Evolutionary conservation across 2,329 filamentous ascomycete genomes (phyloP), one percentile per base, ranked within the genome.

Genomic region (Phoma sp.): DNA sequence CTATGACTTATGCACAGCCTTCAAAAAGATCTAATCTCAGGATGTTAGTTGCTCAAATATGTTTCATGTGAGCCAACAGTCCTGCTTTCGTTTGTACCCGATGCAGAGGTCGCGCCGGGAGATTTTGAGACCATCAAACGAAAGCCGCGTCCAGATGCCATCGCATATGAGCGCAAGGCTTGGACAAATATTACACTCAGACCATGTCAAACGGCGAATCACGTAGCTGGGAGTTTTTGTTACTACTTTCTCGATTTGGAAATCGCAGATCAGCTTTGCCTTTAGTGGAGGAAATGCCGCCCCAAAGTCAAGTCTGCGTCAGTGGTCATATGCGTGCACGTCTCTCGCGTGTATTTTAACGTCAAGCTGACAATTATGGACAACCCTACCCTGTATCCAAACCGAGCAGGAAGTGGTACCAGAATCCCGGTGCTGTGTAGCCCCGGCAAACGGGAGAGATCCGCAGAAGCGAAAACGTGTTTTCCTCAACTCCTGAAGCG

Each of bases 351-450:
- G 10, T 24, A 38, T 7, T 37, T n/a, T 6, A 37, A 41, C 8
- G 7, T 10, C 8, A 23, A 7, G 9, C 27, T 7, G 24, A 9
- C 18, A 14, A 8, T 5, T 36, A 43, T 18, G 23, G 32, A 22
- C 11, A 44, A 18, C 18, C 44, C 25, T 38, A 37, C 43, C 41
- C 36, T 43, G 53, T 37, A 53, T 25, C 43, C 7, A 29, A 11
- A 24, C 47, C 55, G 47, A 47, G 47, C 54, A 46, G 61, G 47
- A 11, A 47, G 40, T 59, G 56, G 52, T 57, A 38, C 62, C 59
- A 55, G n/a, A 46, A 13, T 50, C 25, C 49, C 42, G 66, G 66
- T 37, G 55, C 37, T 59, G 68, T 69, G 68, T 61, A 60, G 43
- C 65, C 47, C 40, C 60, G 58, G 61, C 59, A 70, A 60, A 54